A percentile compares a stretch with the other conserved stretches of the same genome.
These are phyloP conservation scores for Plasmodium malariae DNA, from an alignment of 169 alveolate species.

Conservation along the genomic window DNA sequence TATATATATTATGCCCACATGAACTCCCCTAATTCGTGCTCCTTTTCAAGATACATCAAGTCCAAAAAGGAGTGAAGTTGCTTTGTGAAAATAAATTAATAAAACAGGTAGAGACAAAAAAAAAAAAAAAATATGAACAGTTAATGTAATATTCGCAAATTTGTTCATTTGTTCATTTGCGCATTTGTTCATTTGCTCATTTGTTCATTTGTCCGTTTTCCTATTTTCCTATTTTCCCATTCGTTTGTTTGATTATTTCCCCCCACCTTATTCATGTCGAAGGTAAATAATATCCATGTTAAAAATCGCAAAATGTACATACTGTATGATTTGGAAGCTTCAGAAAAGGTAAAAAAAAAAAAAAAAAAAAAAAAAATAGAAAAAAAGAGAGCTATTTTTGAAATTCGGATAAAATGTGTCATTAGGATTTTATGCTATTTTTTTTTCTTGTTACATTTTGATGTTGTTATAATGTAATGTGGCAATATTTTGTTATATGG, in stretches of 20 bases:
- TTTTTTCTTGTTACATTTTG: too few relatives aligned
- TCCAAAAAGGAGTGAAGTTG: constrained; percentile 90
- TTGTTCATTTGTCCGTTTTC: too few relatives aligned
- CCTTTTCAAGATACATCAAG: constrained; percentile 87
- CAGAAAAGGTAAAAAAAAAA: constrained; percentile 86
- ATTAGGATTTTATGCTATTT: too few relatives aligned
- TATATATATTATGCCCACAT: too few relatives aligned
- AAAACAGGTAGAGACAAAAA: constrained; percentile 71
- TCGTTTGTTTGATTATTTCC: not conserved
- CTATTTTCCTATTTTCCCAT: not conserved
- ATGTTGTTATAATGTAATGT: too few relatives aligned
- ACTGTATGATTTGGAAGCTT: constrained; percentile 90
- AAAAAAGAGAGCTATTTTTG: not conserved
- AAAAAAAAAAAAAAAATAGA: not conserved
- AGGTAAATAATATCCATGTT: constrained; percentile 91
- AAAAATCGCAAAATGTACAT: constrained; percentile 93
- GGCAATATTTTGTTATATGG: too few relatives aligned
- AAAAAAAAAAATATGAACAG: constrained; percentile 16
- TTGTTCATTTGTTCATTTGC: too few relatives aligned
- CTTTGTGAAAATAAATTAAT: constrained; percentile 90
- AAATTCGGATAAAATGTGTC: too few relatives aligned
- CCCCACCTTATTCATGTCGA: too few relatives aligned
- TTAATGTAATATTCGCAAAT: too few relatives aligned
- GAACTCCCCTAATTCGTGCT: not conserved
- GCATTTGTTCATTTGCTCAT: too few relatives aligned